Conservation (phyloP, 768 basidiomycete species). For the Amanita polypyramis region DNA sequence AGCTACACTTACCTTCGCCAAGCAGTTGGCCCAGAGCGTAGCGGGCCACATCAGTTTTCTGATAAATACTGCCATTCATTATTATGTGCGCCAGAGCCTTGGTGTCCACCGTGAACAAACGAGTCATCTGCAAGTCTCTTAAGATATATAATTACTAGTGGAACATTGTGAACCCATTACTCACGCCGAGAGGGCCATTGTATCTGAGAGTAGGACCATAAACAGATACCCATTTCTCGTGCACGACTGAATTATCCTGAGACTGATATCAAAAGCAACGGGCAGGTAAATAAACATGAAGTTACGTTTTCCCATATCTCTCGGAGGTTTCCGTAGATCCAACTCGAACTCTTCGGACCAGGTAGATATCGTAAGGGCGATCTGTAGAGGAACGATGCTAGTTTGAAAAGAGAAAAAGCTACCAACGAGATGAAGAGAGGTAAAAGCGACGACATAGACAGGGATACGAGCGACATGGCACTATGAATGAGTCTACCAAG, state of each 20-base stretch:
- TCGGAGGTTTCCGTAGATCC: constrained; percentile 37
- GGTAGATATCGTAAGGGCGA: constrained; percentile 39
- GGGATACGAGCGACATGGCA: neutral
- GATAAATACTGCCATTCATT: constrained; percentile 41
- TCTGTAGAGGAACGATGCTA: constrained; percentile 18
- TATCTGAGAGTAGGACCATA: constrained; percentile 39
- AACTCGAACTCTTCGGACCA: constrained; percentile 35
- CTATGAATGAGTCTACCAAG: neutral
- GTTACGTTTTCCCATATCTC: constrained; percentile 33
- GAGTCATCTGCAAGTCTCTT: constrained; percentile 17
- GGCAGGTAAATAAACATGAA: neutral
- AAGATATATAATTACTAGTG: neutral
- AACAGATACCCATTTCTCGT: constrained; percentile 37
- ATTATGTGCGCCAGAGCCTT: constrained; percentile 59
- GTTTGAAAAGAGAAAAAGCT: constrained; percentile 21
- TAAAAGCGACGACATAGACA: neutral
- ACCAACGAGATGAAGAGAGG: constrained; percentile 9
- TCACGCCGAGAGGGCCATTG: constrained; percentile 32
- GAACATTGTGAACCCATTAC: constrained; percentile 8
- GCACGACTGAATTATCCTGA: constrained; percentile 26
- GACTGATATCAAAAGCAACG: neutral
- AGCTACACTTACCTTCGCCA: constrained; percentile 23
- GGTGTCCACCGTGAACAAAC: constrained; percentile 48
- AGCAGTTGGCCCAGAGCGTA: constrained; percentile 30
- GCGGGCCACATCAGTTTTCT: constrained; percentile 37